Base-by-base conservation (phyloP, 1,284 basidiomycete species). In the Caloboletus inedulis region DNA sequence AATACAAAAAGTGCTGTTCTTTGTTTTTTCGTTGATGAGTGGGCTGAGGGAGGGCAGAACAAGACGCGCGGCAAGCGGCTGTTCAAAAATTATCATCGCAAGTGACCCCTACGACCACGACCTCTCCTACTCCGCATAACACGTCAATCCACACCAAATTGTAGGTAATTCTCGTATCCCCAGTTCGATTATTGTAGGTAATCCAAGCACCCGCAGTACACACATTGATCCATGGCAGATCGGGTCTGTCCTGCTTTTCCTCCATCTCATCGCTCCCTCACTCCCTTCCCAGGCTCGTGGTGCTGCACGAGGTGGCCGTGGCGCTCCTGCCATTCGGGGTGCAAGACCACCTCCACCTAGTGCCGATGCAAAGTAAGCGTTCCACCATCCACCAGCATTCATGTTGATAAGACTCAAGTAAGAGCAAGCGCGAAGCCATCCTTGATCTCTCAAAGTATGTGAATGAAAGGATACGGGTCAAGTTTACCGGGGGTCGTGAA, bases 401-500 rank as follows among this genome's bases (percentile, higher is more conserved):
- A 36, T 61, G 50, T 69, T 69, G 66, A 69, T 55, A 51, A 62
- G 55, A 60, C 57, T 57, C 58, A 68, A 68, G 66, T 49, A 93
- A 93, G 70, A 92, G 93, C 46, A 94, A 92, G 71, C 84, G 92
- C 46, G 96, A 99, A 73, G 91, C 92, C 30, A 98, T 99, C 71
- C 83, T 99, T 29, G 95, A 98, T 73, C 83, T 99, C 37, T 85
- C 90, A 53, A 95, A 96, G 70, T 98, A 97, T 65, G 87, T 90
- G 46, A 92, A 98, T 72, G 87, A 95, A 72, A 81, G 84, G 58
- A 91, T 99, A 68, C 78, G 92, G 51, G 94, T 99, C 67, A 98
- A 98, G 74, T 98, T 99, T 68, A 92, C 92, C 25, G 96, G 96
- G 43, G 96, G 96, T 25, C 78, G 96, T 29, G 93, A 98, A 81